Conservation (phyloP, 805 yeast species). For the Yamadazyma insecticola region DNA sequence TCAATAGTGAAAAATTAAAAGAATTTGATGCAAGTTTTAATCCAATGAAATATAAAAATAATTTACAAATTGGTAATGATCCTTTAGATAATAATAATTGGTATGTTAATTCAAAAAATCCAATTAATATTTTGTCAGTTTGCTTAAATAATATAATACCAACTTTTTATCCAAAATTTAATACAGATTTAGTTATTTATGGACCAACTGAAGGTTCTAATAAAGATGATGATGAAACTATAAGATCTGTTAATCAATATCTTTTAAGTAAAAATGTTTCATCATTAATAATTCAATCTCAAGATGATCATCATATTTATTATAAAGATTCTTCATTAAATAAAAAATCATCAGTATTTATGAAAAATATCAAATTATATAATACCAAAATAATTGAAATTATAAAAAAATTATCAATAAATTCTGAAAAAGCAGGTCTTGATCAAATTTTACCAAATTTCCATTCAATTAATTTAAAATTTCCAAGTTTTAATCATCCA, state of each 20-base stretch:
- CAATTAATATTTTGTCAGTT: conserved; percentile 19
- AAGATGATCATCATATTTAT: conserved; percentile 25
- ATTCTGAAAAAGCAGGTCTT: not conserved
- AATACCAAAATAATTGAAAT: conserved; percentile 19
- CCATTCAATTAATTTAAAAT: conserved; percentile 7
- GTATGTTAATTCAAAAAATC: conserved; percentile 27
- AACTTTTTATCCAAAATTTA: conserved; percentile 17
- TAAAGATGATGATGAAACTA: not conserved
- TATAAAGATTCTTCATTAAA: conserved; percentile 24
- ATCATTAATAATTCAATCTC: conserved; percentile 19
- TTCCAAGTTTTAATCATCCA: conserved; percentile 5
- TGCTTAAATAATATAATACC: conserved; percentile 25
- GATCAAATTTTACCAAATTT: conserved; percentile 6
- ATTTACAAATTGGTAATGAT: conserved; percentile 27
- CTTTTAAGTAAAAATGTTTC: conserved; percentile 12
- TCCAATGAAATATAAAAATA: conserved; percentile 2
- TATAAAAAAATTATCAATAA: conserved; percentile 11
- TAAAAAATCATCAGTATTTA: conserved; percentile 18
- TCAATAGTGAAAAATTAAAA: conserved; percentile 7
- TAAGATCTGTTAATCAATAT: conserved; percentile 5
- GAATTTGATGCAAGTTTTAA: conserved; percentile 3
- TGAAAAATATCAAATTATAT: conserved; percentile 19
- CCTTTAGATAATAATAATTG: conserved; percentile 26
- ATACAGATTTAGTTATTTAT: conserved; percentile 27
- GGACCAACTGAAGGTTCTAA: conserved; percentile 31